Evolutionary conservation across 2,329 filamentous ascomycete genomes (phyloP), one percentile per base, ranked within the genome.

Genomic region (Sclerotinia trifoliorum): DNA sequence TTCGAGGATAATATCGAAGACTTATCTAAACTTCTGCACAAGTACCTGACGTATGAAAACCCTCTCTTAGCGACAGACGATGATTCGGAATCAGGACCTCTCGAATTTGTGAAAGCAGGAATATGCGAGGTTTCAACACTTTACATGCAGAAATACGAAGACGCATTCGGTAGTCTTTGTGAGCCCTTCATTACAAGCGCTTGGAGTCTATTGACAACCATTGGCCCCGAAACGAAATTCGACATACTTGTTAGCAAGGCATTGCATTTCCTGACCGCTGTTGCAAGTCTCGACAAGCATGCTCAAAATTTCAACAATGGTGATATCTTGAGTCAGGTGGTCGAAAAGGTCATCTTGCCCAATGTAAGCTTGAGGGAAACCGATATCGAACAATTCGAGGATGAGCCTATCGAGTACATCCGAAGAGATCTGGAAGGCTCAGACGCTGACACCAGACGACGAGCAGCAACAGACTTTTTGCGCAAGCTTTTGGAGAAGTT

Each of bases 361-460:
- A 99, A 99, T 76, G 88, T 99, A 69, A 90, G 91, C 21, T 82
- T 99, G 70, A 88, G 96, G 73, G 95, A 97, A 76, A 95, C 94
- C 0, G 96, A 99, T 73, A 86, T 97, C 66, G 95, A 99, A 78
- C 85, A 97, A 73, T 98, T 99, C 74, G 95, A 99, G 78, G 96
- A 99, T 77, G 96, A 99, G 81, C 95, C 95, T 0, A 99, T 99
- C 73, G 95, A 99, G 79, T 99, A 96, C 78, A 99, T 99, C 76
- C 87, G 95, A 71, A 87, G 93, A 75, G 95, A 99, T 79, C 83
- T 99, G 60, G 95, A 99, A 79, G 95, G 95, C 8, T 97, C 95
- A 1, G 95, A 99, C 79, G 96, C 91, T 66, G 95, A 98, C 78
- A 99, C 95, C 1, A 86, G 95, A 76, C 86, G 95, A 73, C 87